phyloP scores from a whole-genome alignment of 2,329 filamentous ascomycete genomes.

The Clonostachys sp. region DNA sequence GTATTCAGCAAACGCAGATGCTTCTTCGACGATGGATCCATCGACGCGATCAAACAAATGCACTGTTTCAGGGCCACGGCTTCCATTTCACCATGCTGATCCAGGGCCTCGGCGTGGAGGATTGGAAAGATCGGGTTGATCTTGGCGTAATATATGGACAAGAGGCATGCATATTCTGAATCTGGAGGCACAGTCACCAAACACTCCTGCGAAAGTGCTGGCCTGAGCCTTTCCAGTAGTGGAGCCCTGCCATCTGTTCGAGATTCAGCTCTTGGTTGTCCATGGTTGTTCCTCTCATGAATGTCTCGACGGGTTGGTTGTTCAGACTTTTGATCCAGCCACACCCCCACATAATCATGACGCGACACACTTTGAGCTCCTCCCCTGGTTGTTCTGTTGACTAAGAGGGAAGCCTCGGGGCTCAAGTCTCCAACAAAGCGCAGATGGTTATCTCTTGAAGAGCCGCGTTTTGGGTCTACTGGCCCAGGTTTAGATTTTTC shows the following conservation, averaged over 20 bases:
- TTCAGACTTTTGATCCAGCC: constrained; percentile 6
- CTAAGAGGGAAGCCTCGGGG: constrained; percentile 12
- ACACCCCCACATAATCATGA: constrained; percentile 7
- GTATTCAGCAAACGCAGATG: constrained; percentile 7
- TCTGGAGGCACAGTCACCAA: constrained; percentile 4
- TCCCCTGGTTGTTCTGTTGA: neutral
- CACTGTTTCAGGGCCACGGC: constrained; percentile 9
- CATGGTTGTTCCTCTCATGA: neutral
- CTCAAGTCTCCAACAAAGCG: constrained; percentile 13
- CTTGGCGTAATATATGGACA: constrained; percentile 7
- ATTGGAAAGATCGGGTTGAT: constrained; percentile 11
- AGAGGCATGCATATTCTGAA: constrained; percentile 2
- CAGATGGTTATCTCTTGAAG: constrained; percentile 1
- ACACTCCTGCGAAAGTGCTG: constrained; percentile 5
- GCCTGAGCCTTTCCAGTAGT: neutral
- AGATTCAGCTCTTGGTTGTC: neutral
- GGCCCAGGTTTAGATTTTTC: too few species aligned
- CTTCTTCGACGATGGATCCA: constrained; percentile 7
- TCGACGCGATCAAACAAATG: constrained; percentile 11
- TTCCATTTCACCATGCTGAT: constrained; percentile 4
- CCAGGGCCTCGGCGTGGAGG: constrained; percentile 7
- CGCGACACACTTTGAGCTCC: constrained; percentile 1
- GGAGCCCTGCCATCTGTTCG: too few species aligned
- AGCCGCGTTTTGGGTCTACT: neutral
- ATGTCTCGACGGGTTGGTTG: neutral